Percentiles rank a stretch among this genome's conserved stretches.
Evolutionary conservation across 768 basidiomycete species (phyloP).

Genomic region (Auricularia sp.): DNA sequence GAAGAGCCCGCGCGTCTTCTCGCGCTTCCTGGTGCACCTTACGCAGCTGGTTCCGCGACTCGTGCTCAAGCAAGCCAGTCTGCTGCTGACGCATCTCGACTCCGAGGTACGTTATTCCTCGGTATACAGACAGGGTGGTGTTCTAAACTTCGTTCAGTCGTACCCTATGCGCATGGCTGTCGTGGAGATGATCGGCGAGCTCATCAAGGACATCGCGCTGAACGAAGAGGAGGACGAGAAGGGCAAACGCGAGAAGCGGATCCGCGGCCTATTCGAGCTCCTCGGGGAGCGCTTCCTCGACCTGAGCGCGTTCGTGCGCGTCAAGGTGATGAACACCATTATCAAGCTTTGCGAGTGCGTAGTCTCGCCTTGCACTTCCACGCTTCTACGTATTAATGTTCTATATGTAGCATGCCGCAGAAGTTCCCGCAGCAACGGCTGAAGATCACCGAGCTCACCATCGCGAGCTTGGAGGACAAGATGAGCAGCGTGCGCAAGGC

Average conservation of each 20-base stretch:
- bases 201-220: conserved; percentile 71
- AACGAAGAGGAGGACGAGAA: conserved; percentile 30
- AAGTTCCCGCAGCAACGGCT: conserved; percentile 86
- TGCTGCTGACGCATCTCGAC: conserved; percentile 78
- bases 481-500: conserved; percentile 77
- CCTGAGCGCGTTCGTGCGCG: conserved; percentile 80
- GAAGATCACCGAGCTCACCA: conserved; percentile 62
- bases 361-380: not conserved
- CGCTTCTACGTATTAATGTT: not conserved
- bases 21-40: conserved; percentile 70
- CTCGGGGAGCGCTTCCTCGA: conserved; percentile 85
- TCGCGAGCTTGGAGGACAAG: conserved; percentile 81
- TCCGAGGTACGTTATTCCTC: conserved; percentile 54
- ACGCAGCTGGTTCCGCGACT: conserved; percentile 70
- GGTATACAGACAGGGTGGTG: conserved; percentile 6
- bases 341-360: conserved; percentile 62
- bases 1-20: conserved; percentile 80
- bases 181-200: conserved; percentile 76
- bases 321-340: conserved; percentile 73
- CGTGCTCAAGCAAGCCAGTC: conserved; percentile 80
- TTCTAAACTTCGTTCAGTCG: conserved; percentile 37
- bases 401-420: conserved; percentile 34
- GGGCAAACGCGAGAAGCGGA: conserved; percentile 53
- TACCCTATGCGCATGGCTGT: conserved; percentile 95
- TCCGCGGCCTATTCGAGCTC: conserved; percentile 70